Base-by-base conservation (phyloP, 2,329 filamentous ascomycete species). In the Monosporascus ibericus region DNA sequence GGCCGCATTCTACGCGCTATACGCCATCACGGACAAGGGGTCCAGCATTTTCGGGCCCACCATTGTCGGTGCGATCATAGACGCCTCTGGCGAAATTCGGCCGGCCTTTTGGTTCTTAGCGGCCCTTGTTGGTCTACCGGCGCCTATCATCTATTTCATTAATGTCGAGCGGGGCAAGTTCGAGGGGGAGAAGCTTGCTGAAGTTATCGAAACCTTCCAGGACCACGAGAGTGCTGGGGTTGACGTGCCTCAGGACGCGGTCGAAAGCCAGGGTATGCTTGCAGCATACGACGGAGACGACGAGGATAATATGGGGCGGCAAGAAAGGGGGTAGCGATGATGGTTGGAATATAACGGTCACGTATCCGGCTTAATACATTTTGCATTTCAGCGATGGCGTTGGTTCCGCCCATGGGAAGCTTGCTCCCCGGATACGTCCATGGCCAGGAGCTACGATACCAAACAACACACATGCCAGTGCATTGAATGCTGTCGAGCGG, bases 1-100 rank as follows among this genome's bases (percentile, higher is more conserved):
- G 71, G 92, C 94, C 0, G 92, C 92, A 0, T 99, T 99, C 66
- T 99, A 95, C 67, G 92, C 92, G 0, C 77, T 99, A 2, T 99
- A 97, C 66, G 94, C 94, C 37, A 96, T 97, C 58, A 97, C 94
- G 2, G 94, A 99, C 69, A 99, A 99, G 70, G 92, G 92, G 1
- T 94, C 88, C 22, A 95, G 89, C 65, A 78, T 97, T 2, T 96
- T 99, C 69, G 94, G 94, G 0, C 94, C 94, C 0, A 88, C 90
- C 0, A 92, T 99, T 65, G 94, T 99, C 0, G 94, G 92, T 1
- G 84, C 85, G 14, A 96, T 99, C 58, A 96, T 94, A 14, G 92
- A 97, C 70, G 82, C 76, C 48, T 87, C 86, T 27, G 88, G 88
- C 5, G 85, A 88, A 60, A 92, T 94, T 53, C 79, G 89, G 48